phyloP scores from a whole-genome alignment of 768 basidiomycete genomes.

The Coprinopsis sp. region DNA sequence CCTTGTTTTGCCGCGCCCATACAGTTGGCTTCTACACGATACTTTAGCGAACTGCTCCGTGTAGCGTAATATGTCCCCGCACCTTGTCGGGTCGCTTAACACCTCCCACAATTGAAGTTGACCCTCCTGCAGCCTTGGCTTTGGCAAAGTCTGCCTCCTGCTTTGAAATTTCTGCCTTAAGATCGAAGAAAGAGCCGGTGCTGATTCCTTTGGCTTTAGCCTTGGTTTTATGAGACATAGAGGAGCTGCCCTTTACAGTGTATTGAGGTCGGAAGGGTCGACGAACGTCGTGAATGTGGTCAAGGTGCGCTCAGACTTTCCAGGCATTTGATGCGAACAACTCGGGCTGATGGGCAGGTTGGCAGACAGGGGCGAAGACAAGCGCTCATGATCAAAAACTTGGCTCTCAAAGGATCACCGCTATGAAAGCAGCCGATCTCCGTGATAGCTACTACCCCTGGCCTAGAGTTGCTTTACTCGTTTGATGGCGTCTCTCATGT shows the following conservation, averaged over 20 bases:
- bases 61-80: slow-evolving; percentile 5
- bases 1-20: slow-evolving; percentile 77
- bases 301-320: too few species aligned
- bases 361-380: too few species aligned
- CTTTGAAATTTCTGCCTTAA: slow-evolving; percentile 69
- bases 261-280: too few species aligned
- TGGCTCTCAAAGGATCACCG: too few species aligned
- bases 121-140: slow-evolving; percentile 55
- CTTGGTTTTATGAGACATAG: slow-evolving; percentile 51
- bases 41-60: neutral
- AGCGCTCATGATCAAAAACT: too few species aligned
- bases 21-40: slow-evolving; percentile 61
- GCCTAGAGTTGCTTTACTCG: too few species aligned
- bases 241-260: neutral
- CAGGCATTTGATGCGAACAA: too few species aligned
- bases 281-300: too few species aligned
- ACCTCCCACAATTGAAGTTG: slow-evolving; percentile 52
- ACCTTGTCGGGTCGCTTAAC: slow-evolving; percentile 72
- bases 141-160: slow-evolving; percentile 55
- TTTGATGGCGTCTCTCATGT: too few species aligned
- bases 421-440: too few species aligned
- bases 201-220: slow-evolving; percentile 67
- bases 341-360: too few species aligned
- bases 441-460: too few species aligned
- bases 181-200: slow-evolving; percentile 74